These are phyloP conservation scores for Lactarius trivialis DNA, from an alignment of 768 basidiomycete species.

Conservation along the genomic window DNA sequence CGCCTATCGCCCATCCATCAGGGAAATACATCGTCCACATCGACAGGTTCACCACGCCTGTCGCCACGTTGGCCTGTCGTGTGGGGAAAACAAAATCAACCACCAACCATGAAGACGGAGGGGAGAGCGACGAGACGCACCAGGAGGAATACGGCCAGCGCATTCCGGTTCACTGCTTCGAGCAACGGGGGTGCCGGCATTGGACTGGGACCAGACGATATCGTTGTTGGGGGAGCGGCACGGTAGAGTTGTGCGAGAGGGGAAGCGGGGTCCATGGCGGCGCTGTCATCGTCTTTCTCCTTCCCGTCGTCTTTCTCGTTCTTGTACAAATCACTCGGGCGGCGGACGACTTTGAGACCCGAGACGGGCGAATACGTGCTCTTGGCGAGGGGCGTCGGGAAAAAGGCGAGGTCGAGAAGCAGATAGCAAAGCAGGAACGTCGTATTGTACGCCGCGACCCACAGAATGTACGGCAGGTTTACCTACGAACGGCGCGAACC, in stretches of 20 bases:
- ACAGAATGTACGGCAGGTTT: constrained; percentile 83
- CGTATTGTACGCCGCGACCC: constrained; percentile 86
- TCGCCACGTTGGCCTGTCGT: constrained; percentile 77
- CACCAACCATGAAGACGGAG: not conserved
- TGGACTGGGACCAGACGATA: constrained; percentile 26
- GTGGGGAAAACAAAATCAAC: not conserved
- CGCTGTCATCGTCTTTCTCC: not conserved
- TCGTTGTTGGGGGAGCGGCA: constrained; percentile 7
- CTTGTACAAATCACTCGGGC: not conserved
- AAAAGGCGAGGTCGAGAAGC: constrained; percentile 65
- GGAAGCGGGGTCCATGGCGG: not conserved
- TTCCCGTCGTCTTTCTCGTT: not conserved
- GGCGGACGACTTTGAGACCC: constrained; percentile 29
- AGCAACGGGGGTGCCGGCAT: constrained; percentile 47
- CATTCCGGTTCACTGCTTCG: constrained; percentile 78
- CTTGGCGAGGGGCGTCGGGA: constrained; percentile 37
- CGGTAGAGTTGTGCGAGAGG: not conserved
- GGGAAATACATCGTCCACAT: constrained; percentile 76
- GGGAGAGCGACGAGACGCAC: constrained; percentile 39
- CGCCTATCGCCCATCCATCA: constrained; percentile 47
- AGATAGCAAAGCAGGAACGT: constrained; percentile 79
- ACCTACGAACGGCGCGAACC: constrained; percentile 42
- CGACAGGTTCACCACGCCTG: constrained; percentile 76
- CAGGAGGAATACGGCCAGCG: constrained; percentile 70
- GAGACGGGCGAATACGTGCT: constrained; percentile 33